phyloP scores from a whole-genome alignment of 169 alveolate genomes.

The Plasmodium vivax region DNA sequence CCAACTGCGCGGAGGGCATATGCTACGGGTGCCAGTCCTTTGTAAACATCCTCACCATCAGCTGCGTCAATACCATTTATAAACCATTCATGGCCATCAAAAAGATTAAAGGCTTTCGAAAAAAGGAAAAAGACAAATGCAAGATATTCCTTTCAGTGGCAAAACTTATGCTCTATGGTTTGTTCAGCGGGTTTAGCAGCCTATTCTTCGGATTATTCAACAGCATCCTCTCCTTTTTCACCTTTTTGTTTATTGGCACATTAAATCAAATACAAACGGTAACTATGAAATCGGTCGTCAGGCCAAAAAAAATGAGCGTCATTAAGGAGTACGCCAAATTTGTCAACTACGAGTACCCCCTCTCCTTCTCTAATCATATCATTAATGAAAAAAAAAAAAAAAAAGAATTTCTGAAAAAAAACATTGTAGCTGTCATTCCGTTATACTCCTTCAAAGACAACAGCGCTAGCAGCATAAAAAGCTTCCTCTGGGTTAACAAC shows the following conservation, averaged over 20 bases:
- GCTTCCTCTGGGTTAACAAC: slow-evolving; percentile 66
- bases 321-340: slow-evolving; percentile 79
- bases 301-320: slow-evolving; percentile 79
- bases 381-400: slow-evolving; percentile 70
- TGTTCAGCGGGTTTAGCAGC: slow-evolving; percentile 76
- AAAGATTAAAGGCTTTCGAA: slow-evolving; percentile 74
- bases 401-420: slow-evolving; percentile 78
- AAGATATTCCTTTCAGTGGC: slow-evolving; percentile 28
- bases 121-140: slow-evolving; percentile 70
- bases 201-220: slow-evolving; percentile 76
- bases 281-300: slow-evolving; percentile 81
- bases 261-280: slow-evolving; percentile 85
- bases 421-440: slow-evolving; percentile 79
- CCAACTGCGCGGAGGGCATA: slow-evolving; percentile 83
- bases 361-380: slow-evolving; percentile 82
- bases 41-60: slow-evolving; percentile 78
- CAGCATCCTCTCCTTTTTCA: slow-evolving; percentile 77
- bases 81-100: slow-evolving; percentile 77
- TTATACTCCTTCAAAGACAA: slow-evolving; percentile 54
- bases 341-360: slow-evolving; percentile 81
- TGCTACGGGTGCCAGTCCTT: slow-evolving; percentile 79
- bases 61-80: slow-evolving; percentile 69
- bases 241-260: slow-evolving; percentile 80
- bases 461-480: slow-evolving; percentile 31
- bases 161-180: slow-evolving; percentile 49